Percentiles rank a stretch among this genome's conserved stretches.
These are phyloP conservation scores for Polyporus arcularius DNA, from an alignment of 768 basidiomycete species.

Conservation along the genomic window DNA sequence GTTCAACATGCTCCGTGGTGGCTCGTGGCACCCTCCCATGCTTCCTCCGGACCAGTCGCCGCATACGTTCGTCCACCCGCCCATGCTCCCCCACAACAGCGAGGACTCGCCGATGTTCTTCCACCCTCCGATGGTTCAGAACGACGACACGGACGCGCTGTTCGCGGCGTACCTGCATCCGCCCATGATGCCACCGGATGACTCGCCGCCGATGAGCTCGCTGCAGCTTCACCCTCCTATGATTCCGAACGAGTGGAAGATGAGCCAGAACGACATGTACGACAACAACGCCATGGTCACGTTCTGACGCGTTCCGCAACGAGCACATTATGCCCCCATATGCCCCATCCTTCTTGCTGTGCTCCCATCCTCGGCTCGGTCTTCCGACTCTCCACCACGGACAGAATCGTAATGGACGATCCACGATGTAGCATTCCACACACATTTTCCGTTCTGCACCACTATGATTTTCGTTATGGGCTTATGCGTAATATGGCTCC, in stretches of 20 bases:
- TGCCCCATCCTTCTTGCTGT: constrained; percentile 3
- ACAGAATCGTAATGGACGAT: constrained; percentile 23
- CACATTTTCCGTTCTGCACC: constrained; percentile 4
- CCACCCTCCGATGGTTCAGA: constrained; percentile 60
- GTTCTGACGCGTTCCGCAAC: constrained; percentile 24
- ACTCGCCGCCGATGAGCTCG: constrained; percentile 31
- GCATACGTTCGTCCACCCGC: constrained; percentile 59
- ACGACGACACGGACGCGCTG: constrained; percentile 62
- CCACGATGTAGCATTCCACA: constrained; percentile 20
- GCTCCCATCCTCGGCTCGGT: constrained; percentile 12
- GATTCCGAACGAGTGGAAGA: constrained; percentile 36
- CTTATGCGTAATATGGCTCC: constrained; percentile 20
- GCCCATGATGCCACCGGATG: constrained; percentile 51
- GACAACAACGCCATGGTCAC: constrained; percentile 40
- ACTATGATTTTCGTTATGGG: constrained; percentile 14
- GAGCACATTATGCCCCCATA: background rate
- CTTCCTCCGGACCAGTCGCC: constrained; percentile 57
- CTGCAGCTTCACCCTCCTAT: constrained; percentile 37
- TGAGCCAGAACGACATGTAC: constrained; percentile 27
- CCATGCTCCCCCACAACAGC: constrained; percentile 53
- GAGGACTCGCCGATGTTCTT: constrained; percentile 71
- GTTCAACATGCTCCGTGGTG: constrained; percentile 47
- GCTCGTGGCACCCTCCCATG: constrained; percentile 83
- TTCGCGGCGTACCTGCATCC: constrained; percentile 56
- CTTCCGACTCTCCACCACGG: constrained; percentile 14